Conservation (phyloP, 2,329 filamentous ascomycete genomes). For the Xylogone sp. region DNA sequence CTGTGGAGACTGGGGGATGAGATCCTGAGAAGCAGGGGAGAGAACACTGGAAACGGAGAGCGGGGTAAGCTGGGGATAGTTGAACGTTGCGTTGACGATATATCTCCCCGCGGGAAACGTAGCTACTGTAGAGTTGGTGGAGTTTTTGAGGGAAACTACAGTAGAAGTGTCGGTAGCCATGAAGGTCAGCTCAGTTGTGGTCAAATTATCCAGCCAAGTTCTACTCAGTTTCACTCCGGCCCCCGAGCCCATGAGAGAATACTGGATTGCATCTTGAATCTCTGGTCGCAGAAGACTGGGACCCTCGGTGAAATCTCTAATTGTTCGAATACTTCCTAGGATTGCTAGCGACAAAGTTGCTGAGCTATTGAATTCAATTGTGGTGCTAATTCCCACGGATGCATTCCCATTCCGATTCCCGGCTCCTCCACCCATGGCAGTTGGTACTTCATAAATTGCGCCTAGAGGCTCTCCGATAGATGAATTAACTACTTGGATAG, state of each 20-base stretch:
- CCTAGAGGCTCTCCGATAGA: conserved; percentile 41
- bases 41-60: conserved; percentile 47
- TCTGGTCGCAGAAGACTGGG: conserved; percentile 44
- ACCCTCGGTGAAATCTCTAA: conserved; percentile 60
- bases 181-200: conserved; percentile 50
- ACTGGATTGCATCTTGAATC: conserved; percentile 51
- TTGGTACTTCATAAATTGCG: conserved; percentile 35
- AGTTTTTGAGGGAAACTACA: conserved; percentile 36
- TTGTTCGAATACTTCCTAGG: conserved; percentile 58
- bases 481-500: conserved; percentile 48
- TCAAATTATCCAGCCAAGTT: conserved; percentile 60
- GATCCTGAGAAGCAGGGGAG: conserved; percentile 38
- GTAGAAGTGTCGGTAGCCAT: conserved; percentile 28
- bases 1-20: conserved; percentile 42
- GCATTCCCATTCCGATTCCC: conserved; percentile 27
- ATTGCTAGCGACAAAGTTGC: conserved; percentile 52
- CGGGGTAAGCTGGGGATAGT: conserved; percentile 59
- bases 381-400: conserved; percentile 48
- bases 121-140: conserved; percentile 27
- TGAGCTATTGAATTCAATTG: conserved; percentile 54
- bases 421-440: neutral
- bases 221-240: conserved; percentile 44
- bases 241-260: conserved; percentile 34
- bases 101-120: conserved; percentile 51
- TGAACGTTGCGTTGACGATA: conserved; percentile 53